A percentile compares a stretch with the other conserved stretches of the same genome.
These are phyloP conservation scores for Lentinus brumalis DNA, from an alignment of 768 basidiomycete genomes.

Conservation along the genomic window DNA sequence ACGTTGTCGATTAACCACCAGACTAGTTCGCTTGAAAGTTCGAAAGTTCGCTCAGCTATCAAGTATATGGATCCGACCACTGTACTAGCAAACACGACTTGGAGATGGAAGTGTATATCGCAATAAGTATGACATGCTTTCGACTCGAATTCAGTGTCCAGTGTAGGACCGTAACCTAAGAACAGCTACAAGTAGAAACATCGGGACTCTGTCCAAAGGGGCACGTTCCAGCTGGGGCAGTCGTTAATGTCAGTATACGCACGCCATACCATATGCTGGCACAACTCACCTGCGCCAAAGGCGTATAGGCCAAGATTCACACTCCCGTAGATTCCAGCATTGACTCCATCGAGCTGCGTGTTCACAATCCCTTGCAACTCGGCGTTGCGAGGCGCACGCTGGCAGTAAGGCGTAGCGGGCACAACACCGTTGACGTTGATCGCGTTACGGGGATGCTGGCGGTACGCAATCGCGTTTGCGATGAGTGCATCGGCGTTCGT, in stretches of 20 bases:
- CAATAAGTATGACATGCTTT: too few relatives aligned
- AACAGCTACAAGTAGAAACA: constrained; percentile 43
- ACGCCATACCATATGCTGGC: neutral
- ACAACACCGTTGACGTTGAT: constrained; percentile 44
- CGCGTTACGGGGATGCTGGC: constrained; percentile 45
- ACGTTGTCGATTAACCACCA: too few relatives aligned
- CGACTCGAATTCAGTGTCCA: too few relatives aligned
- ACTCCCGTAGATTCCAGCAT: constrained; percentile 55
- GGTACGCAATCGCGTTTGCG: constrained; percentile 44
- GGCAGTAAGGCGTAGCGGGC: constrained; percentile 56
- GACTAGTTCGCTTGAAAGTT: too few relatives aligned
- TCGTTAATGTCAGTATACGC: neutral
- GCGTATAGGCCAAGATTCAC: constrained; percentile 48
- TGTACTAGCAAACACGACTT: too few relatives aligned
- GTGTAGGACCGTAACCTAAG: neutral
- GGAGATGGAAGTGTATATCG: too few relatives aligned
- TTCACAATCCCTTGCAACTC: constrained; percentile 6
- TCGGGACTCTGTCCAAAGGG: constrained; percentile 46
- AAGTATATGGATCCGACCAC: too few relatives aligned
- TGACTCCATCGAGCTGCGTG: constrained; percentile 42
- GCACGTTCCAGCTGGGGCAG: constrained; percentile 43
- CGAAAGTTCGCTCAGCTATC: too few relatives aligned
- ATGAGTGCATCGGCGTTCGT: constrained; percentile 43
- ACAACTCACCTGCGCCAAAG: constrained; percentile 43
- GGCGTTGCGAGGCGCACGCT: constrained; percentile 50